A percentile compares a stretch with the other conserved stretches of the same genome.
Evolutionary conservation across 352 stramenopile species (phyloP).

Genomic region (Globisporangium spinosum): DNA sequence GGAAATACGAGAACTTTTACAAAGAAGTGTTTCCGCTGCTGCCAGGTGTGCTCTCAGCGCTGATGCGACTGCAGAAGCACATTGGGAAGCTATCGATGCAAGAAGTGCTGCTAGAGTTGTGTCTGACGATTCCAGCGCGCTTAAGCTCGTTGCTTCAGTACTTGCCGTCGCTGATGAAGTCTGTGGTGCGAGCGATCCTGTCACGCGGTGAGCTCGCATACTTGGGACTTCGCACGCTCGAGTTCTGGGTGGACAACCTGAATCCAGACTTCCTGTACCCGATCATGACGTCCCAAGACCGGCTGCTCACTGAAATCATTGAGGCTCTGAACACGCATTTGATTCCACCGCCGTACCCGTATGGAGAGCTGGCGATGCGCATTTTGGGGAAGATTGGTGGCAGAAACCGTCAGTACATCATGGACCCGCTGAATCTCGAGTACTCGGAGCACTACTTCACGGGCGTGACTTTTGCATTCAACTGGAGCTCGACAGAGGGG

Average conservation of each 20-base stretch:
- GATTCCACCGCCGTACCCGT: conserved; percentile 95
- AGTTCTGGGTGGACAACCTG: conserved; percentile 99
- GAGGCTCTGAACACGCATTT: conserved; percentile 94
- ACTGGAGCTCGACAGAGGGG: conserved; percentile 31
- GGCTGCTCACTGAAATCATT: conserved; percentile 93
- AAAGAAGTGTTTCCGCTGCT: conserved; percentile 95
- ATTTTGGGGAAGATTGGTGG: conserved; percentile 97
- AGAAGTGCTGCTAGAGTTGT: conserved; percentile 94
- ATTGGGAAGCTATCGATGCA: conserved; percentile 86
- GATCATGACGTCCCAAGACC: conserved; percentile 89
- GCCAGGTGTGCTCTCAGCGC: conserved; percentile 89
- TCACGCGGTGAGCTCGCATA: conserved; percentile 94
- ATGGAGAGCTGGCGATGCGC: conserved; percentile 94
- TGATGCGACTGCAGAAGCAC: conserved; percentile 91
- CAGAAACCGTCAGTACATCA: conserved; percentile 88
- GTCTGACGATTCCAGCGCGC: conserved; percentile 94
- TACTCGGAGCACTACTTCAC: conserved; percentile 42
- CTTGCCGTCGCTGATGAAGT: conserved; percentile 93
- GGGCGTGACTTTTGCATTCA: conserved; percentile 50
- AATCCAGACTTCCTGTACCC: conserved; percentile 96
- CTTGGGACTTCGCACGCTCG: conserved; percentile 92
- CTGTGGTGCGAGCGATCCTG: conserved; percentile 93
- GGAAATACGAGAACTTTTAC: conserved; percentile 98
- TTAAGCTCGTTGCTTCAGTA: conserved; percentile 96
- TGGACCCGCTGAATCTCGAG: conserved; percentile 72